Conservation (phyloP, 1,139 yeast species). For the Zygosaccharomyces sapae region DNA sequence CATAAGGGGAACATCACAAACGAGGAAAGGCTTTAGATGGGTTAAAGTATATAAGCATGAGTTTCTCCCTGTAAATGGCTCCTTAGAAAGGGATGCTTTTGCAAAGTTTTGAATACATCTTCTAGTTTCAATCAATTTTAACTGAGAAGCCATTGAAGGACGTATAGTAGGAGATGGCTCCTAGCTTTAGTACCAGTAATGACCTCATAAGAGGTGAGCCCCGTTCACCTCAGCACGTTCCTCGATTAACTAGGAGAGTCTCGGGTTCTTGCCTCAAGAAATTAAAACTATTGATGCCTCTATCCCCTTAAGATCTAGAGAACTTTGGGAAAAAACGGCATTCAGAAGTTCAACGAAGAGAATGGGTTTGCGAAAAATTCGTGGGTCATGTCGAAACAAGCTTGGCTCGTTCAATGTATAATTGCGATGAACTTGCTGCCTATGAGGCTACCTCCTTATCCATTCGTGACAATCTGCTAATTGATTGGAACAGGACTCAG, state of each 20-base stretch:
- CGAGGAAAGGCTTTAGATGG: too few species aligned
- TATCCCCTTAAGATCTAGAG: constrained; percentile 74
- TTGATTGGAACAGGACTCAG: constrained; percentile 92
- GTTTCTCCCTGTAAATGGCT: too few species aligned
- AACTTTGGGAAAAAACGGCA: constrained; percentile 67
- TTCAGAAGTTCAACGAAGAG: constrained; percentile 46
- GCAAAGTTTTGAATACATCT: too few species aligned
- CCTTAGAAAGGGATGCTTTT: too few species aligned
- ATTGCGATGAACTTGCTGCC: constrained; percentile 89
- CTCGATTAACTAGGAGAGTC: constrained; percentile 59
- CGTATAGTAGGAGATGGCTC: constrained; percentile 4
- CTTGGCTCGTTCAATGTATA: constrained; percentile 82
- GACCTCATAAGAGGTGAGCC: constrained; percentile 34
- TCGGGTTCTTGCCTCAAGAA: constrained; percentile 95
- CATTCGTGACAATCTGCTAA: constrained; percentile 71
- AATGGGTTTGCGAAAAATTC: constrained; percentile 66
- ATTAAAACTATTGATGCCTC: constrained; percentile 76
- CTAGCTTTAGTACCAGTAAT: constrained; percentile 23
- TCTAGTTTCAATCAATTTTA: background rate
- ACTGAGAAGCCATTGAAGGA: background rate
- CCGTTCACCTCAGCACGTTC: constrained; percentile 28
- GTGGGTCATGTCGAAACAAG: constrained; percentile 86
- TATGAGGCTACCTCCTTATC: constrained; percentile 83
- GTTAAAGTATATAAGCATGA: too few species aligned
- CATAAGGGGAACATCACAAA: too few species aligned